These are phyloP conservation scores for Tulasnella sp. DNA, from an alignment of 768 basidiomycete species.

Conservation along the genomic window DNA sequence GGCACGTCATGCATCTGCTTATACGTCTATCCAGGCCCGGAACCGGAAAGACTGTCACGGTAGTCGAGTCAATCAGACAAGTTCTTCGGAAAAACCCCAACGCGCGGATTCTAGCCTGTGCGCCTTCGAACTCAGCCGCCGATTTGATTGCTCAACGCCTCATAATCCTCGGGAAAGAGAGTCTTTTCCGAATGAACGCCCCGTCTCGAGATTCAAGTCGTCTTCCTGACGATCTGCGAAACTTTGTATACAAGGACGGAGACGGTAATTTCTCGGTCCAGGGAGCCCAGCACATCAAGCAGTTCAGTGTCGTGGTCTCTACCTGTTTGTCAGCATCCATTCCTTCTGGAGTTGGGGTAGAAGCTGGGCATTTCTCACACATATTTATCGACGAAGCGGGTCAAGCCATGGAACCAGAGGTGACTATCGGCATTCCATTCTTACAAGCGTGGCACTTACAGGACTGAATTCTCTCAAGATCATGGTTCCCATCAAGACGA, in stretches of 20 bases:
- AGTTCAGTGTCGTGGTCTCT: slow-evolving; percentile 16
- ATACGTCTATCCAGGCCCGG: neutral
- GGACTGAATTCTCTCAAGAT: slow-evolving; percentile 29
- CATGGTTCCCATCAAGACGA: slow-evolving; percentile 58
- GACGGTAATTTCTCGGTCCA: slow-evolving; percentile 2
- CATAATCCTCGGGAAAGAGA: neutral
- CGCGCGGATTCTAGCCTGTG: slow-evolving; percentile 20
- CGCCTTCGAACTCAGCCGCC: slow-evolving; percentile 25
- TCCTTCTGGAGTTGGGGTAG: slow-evolving; percentile 24
- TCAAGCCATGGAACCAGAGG: slow-evolving; percentile 25
- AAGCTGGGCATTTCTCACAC: slow-evolving; percentile 23
- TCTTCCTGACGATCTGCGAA: neutral
- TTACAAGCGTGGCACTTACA: neutral
- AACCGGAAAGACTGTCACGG: slow-evolving; percentile 24
- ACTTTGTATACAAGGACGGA: slow-evolving; percentile 11
- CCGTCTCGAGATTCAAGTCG: neutral
- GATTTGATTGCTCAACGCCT: slow-evolving; percentile 24
- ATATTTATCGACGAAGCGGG: slow-evolving; percentile 28
- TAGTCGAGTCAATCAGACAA: slow-evolving; percentile 20
- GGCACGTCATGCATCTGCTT: neutral
- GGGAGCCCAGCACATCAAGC: neutral
- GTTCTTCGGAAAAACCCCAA: neutral
- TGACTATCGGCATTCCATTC: neutral
- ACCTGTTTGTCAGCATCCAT: slow-evolving; percentile 19
- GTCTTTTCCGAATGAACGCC: slow-evolving; percentile 19